Conservation (phyloP, 2,329 filamentous ascomycete genomes). For the Pyrenophora teres region DNA sequence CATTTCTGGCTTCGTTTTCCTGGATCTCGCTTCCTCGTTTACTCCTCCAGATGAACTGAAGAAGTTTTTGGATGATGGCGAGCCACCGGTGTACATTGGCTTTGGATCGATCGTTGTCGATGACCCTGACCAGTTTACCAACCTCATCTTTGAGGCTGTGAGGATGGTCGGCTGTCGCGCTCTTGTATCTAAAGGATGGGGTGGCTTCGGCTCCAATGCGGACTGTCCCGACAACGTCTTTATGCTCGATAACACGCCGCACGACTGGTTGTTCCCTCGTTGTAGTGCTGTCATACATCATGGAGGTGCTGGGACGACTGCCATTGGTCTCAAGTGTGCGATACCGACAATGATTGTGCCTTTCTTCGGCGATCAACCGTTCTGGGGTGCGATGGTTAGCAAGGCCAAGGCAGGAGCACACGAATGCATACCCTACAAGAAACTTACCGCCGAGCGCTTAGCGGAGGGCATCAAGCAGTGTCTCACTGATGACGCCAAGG, state of each 20-base stretch:
- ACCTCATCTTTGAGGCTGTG: slow-evolving; percentile 73
- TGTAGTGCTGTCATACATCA: slow-evolving; percentile 73
- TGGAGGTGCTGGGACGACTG: slow-evolving; percentile 78
- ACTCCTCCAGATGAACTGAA: slow-evolving; percentile 61
- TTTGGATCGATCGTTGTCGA: slow-evolving; percentile 79
- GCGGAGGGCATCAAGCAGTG: slow-evolving; percentile 73
- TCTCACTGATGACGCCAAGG: slow-evolving; percentile 63
- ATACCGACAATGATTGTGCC: slow-evolving; percentile 77
- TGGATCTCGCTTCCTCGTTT: slow-evolving; percentile 68
- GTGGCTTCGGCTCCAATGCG: slow-evolving; percentile 65
- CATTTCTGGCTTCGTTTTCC: slow-evolving; percentile 78
- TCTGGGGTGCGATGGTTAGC: slow-evolving; percentile 74
- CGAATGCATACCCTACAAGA: slow-evolving; percentile 69
- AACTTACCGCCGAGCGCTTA: slow-evolving; percentile 65
- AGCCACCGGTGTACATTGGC: slow-evolving; percentile 72
- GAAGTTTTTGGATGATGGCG: slow-evolving; percentile 45
- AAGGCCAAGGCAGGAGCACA: slow-evolving; percentile 67
- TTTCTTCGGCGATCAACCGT: slow-evolving; percentile 80
- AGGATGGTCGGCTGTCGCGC: slow-evolving; percentile 69
- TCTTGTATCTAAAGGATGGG: slow-evolving; percentile 77
- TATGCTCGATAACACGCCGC: slow-evolving; percentile 74
- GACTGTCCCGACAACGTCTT: slow-evolving; percentile 63
- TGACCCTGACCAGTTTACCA: slow-evolving; percentile 69
- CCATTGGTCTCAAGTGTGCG: slow-evolving; percentile 72
- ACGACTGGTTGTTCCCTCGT: slow-evolving; percentile 76